Evolutionary conservation across 345 rosid genomes (phyloP), one percentile per base, ranked within the genome.

Genomic region (Physaria fendleri): DNA sequence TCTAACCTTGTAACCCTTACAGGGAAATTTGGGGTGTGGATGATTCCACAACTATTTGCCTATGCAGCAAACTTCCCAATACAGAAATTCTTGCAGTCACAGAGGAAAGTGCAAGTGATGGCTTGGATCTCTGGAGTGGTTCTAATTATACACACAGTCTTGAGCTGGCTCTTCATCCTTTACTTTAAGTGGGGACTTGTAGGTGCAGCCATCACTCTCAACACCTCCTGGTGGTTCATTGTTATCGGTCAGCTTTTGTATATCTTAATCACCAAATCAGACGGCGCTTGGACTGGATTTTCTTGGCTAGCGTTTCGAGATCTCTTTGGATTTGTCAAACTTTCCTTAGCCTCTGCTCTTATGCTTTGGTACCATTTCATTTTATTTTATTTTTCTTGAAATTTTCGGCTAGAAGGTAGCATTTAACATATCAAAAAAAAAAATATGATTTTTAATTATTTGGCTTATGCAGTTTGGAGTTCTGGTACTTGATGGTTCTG

Each of bases 201-300:
- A 0, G 99, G 97, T 56, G 99, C 97, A 7, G 99, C 99, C 52
- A 62, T 89, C 32, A 79, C 80, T 8, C 84, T 89, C 13, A 93
- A 89, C 38, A 57, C 79, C 11, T 93, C 99, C 2, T 89, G 97
- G 95, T 89, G 97, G 97, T 74, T 93, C 51, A 70, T 89, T 14
- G 80, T 86, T 51, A 71, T 78, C 1, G 73, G 68, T 3, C 95
- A 93, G 62, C 69, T 93, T 38, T 38, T 77, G 38, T 93, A 93
- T 75, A 89, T 89, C 64, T 77, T 93, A 66, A 82, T 87, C 41
- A 86, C 95, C 62, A 80, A 69, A 23, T 86, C 99, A 1, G 97
- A 86, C 34, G 97, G 98, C 32, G 95, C 99, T 0, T 93, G 97
- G 99, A 78, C 46, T 74, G 97, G 97, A 24, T 85, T 93, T 73